These are phyloP conservation scores for Alternaria rosae DNA, from an alignment of 2,329 filamentous ascomycete genomes.

Conservation along the genomic window DNA sequence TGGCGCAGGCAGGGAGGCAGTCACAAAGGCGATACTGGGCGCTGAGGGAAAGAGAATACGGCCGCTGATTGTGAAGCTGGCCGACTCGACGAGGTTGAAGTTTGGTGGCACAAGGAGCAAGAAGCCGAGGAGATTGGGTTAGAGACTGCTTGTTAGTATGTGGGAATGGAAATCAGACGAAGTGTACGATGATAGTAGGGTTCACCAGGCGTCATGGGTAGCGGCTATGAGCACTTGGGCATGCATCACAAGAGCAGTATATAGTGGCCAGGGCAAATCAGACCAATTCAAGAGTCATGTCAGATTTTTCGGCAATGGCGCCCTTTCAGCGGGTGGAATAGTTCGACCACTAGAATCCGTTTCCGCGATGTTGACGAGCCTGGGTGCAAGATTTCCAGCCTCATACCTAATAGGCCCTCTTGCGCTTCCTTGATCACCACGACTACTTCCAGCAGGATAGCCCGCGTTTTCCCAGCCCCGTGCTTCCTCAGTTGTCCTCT, in stretches of 20 bases:
- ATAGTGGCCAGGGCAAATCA: constrained; percentile 2
- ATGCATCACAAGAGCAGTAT: constrained; percentile 6
- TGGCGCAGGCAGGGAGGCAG: constrained; percentile 85
- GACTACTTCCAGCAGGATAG: constrained; percentile 38
- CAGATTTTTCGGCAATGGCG: constrained; percentile 52
- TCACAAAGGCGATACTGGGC: constrained; percentile 87
- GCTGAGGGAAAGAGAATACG: constrained; percentile 80
- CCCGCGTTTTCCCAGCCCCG: constrained; percentile 39
- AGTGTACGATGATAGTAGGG: not conserved
- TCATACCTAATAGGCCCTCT: constrained; percentile 41
- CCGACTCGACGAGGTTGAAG: constrained; percentile 89
- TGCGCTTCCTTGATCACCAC: constrained; percentile 45
- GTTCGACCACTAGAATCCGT: constrained; percentile 53
- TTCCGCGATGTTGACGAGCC: constrained; percentile 49
- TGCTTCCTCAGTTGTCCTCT: constrained; percentile 37
- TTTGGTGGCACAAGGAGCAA: constrained; percentile 92
- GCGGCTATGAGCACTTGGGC: not conserved
- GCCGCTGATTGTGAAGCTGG: constrained; percentile 77
- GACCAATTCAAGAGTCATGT: constrained; percentile 34
- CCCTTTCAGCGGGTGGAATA: constrained; percentile 55
- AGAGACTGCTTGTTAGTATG: constrained; percentile 10
- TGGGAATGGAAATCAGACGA: not conserved
- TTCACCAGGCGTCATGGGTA: not conserved
- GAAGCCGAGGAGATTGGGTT: constrained; percentile 82
- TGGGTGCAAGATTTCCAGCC: constrained; percentile 41